These are phyloP conservation scores for Coniophora puteana DNA, from an alignment of 1,284 basidiomycete species.

Conservation along the genomic window DNA sequence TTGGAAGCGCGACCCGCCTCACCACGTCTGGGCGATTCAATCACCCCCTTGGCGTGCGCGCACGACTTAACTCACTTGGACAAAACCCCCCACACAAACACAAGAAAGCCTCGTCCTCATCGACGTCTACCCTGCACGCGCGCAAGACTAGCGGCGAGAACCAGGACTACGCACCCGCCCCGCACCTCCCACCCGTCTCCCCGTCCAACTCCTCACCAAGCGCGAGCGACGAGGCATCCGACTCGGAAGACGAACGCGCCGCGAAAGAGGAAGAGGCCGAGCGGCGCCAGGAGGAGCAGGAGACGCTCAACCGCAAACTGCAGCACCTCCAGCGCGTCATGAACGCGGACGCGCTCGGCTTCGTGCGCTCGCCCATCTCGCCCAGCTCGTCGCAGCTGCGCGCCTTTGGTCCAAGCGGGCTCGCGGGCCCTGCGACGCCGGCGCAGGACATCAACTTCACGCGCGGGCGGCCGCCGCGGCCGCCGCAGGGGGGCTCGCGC, in stretches of 20 bases:
- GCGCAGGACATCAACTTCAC: too few species aligned
- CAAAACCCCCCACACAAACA: too few species aligned
- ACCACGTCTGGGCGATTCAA: slow-evolving; percentile 37
- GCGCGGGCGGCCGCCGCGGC: slow-evolving; percentile 42
- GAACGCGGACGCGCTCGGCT: slow-evolving; percentile 66
- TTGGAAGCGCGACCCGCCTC: slow-evolving; percentile 17
- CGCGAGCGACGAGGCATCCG: slow-evolving; percentile 37
- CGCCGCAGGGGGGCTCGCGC: too few species aligned
- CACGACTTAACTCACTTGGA: slow-evolving; percentile 64
- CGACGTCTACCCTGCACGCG: slow-evolving; percentile 16
- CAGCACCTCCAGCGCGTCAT: slow-evolving; percentile 64
- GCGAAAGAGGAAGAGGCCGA: slow-evolving; percentile 65
- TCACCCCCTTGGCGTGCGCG: slow-evolving; percentile 60
- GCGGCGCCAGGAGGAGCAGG: slow-evolving; percentile 60
- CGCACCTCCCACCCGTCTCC: slow-evolving; percentile 23
- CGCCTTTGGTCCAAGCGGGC: too few species aligned
- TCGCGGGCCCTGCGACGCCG: too few species aligned
- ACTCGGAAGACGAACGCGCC: slow-evolving; percentile 59
- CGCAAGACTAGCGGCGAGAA: slow-evolving; percentile 21
- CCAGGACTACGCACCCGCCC: slow-evolving; percentile 31
- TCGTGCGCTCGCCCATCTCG: slow-evolving; percentile 48
- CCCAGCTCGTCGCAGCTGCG: too few species aligned
- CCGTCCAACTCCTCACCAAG: slow-evolving; percentile 42
- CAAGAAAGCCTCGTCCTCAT: slow-evolving; percentile 31
- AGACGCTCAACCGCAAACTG: slow-evolving; percentile 61